A percentile compares a stretch with the other conserved stretches of the same genome.
These are phyloP conservation scores for Phoenix roebelenii DNA, from an alignment of 176 grass and related monocot genomes.

Conservation along the genomic window DNA sequence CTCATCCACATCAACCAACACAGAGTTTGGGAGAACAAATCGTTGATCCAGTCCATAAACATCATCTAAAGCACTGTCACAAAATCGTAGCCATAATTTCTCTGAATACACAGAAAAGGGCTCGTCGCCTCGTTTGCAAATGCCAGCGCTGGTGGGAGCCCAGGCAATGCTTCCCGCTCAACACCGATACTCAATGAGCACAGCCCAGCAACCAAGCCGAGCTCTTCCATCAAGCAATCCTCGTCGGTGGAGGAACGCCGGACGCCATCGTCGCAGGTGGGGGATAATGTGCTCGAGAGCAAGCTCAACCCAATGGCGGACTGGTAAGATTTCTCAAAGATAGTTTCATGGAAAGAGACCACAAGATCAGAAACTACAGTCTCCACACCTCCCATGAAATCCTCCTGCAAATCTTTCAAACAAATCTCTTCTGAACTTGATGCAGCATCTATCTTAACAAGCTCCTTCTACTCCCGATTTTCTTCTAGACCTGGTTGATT, in stretches of 20 bases:
- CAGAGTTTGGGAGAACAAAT: constrained; percentile 12
- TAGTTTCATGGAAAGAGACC: too few species aligned
- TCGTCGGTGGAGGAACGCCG: too few species aligned
- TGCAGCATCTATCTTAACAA: too few species aligned
- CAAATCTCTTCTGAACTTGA: too few species aligned
- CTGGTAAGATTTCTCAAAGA: too few species aligned
- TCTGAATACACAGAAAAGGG: background rate
- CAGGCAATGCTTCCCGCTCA: background rate
- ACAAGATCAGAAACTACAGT: too few species aligned
- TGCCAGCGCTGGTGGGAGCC: background rate
- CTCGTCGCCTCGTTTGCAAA: constrained; percentile 3
- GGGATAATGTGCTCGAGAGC: background rate
- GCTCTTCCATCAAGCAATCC: constrained; percentile 4
- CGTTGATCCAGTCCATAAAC: constrained; percentile 20
- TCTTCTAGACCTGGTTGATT: too few species aligned
- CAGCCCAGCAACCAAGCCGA: constrained; percentile 8
- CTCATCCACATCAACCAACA: constrained; percentile 22
- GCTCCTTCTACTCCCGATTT: too few species aligned
- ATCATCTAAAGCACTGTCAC: constrained; percentile 4
- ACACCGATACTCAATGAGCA: constrained; percentile 16
- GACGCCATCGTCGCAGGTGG: too few species aligned
- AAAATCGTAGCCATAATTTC: too few species aligned
- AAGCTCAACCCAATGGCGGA: background rate
- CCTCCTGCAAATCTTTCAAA: too few species aligned
- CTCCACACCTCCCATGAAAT: too few species aligned